phyloP scores from a whole-genome alignment of 2,329 filamentous ascomycete species.

The Ceratocystis colombiana region DNA sequence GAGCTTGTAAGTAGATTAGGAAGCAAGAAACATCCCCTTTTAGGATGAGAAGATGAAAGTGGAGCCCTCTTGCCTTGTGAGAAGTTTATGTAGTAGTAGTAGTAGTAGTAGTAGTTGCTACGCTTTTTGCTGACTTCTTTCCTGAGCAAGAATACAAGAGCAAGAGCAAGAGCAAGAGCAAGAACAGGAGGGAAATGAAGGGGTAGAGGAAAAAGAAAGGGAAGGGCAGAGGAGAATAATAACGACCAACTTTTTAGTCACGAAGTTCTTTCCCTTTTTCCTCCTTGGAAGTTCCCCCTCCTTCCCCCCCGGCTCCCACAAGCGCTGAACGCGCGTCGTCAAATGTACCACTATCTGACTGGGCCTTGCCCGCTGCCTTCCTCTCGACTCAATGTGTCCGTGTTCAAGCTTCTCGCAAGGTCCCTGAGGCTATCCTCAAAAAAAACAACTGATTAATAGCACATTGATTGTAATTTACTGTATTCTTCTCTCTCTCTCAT shows the following conservation, averaged over 20 bases:
- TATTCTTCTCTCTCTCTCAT: not conserved
- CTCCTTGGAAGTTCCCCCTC: not conserved
- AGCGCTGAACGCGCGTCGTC: slow-evolving; percentile 9
- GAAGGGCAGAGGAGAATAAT: slow-evolving; percentile 18
- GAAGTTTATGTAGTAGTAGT: not conserved
- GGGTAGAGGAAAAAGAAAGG: slow-evolving; percentile 14
- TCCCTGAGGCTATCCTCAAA: not conserved
- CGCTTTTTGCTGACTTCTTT: not conserved
- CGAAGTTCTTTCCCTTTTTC: slow-evolving; percentile 16
- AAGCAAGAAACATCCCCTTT: not conserved
- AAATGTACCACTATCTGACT: not conserved
- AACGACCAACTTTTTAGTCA: slow-evolving; percentile 5
- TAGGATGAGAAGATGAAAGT: not conserved
- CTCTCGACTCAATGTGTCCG: not conserved
- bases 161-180: not conserved
- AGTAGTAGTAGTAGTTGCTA: not conserved
- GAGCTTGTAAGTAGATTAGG: not conserved
- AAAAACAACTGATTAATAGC: too few relatives aligned
- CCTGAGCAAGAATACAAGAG: not conserved
- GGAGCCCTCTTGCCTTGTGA: not conserved
- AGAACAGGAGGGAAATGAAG: not conserved
- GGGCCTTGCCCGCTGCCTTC: too few relatives aligned
- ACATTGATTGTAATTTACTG: not conserved
- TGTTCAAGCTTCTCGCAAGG: not conserved
- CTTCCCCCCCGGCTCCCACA: not conserved